Evolutionary conservation across 2,329 filamentous ascomycete species (phyloP).

Genomic region (Venturiaceae sp.): DNA sequence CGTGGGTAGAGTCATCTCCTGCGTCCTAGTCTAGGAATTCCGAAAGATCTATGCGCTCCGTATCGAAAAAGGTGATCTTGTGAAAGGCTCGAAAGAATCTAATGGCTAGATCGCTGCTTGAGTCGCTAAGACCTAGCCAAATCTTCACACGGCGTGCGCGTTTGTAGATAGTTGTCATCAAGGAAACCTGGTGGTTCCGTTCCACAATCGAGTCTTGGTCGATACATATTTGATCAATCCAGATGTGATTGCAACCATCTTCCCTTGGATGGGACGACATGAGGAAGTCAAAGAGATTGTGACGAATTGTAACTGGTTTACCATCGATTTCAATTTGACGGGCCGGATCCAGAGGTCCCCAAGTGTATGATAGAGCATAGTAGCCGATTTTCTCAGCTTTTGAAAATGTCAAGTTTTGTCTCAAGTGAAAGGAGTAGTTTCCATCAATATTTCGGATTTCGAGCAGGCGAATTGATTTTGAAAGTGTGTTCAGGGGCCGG

Average conservation of each 20-base stretch:
- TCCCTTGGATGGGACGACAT: too few relatives aligned
- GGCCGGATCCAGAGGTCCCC: neutral
- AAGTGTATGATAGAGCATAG: neutral
- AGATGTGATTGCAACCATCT: neutral
- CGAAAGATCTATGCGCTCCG: too few relatives aligned
- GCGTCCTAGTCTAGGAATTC: too few relatives aligned
- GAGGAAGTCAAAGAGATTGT: neutral
- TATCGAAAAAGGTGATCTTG: too few relatives aligned
- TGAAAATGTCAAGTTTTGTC: too few relatives aligned
- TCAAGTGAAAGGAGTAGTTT: too few relatives aligned
- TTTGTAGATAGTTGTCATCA: neutral
- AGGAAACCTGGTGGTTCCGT: neutral
- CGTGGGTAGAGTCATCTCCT: too few relatives aligned
- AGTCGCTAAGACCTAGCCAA: neutral
- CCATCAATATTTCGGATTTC: too few relatives aligned
- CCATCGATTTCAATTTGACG: neutral
- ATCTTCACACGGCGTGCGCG: neutral
- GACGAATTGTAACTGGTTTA: neutral
- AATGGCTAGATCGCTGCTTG: neutral
- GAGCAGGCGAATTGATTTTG: too few relatives aligned
- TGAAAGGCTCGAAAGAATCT: too few relatives aligned
- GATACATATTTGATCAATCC: slow-evolving; percentile 3
- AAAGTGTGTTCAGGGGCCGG: too few relatives aligned
- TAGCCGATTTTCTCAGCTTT: too few relatives aligned
- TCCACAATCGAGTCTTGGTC: neutral